Evolutionary conservation across 768 basidiomycete genomes (phyloP).

Genomic region (Naganishia onofrii): DNA sequence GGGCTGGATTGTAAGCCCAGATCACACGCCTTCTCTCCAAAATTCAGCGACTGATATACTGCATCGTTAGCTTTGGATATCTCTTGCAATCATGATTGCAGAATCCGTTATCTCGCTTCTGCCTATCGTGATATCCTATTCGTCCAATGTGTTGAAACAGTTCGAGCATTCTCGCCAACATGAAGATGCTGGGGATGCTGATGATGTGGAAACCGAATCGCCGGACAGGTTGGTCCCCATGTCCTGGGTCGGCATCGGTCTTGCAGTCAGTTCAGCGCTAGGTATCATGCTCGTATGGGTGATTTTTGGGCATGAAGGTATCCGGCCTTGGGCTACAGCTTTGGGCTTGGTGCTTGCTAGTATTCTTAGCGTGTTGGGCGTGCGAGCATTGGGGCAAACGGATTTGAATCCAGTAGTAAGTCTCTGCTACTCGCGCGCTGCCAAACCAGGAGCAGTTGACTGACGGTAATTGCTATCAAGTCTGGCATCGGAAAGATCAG

Average conservation of each 20-base stretch:
- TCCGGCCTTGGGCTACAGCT: slow-evolving; percentile 90
- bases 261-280: slow-evolving; percentile 61
- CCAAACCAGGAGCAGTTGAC: slow-evolving; percentile 28
- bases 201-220: slow-evolving; percentile 67
- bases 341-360: slow-evolving; percentile 79
- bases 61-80: slow-evolving; percentile 70
- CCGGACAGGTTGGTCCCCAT: slow-evolving; percentile 75
- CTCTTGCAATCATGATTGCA: slow-evolving; percentile 91
- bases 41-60: background rate
- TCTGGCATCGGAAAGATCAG: slow-evolving; percentile 89
- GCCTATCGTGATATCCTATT: slow-evolving; percentile 62
- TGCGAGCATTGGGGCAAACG: slow-evolving; percentile 91
- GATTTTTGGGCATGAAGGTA: slow-evolving; percentile 86
- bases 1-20: slow-evolving; percentile 50
- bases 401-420: slow-evolving; percentile 61
- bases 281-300: slow-evolving; percentile 81
- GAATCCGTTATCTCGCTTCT: slow-evolving; percentile 83
- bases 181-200: slow-evolving; percentile 49
- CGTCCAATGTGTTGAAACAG: slow-evolving; percentile 40
- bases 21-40: background rate
- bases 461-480: background rate
- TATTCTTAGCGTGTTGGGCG: slow-evolving; percentile 81
- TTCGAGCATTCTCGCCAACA: slow-evolving; percentile 34
- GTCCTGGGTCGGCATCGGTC: slow-evolving; percentile 71
- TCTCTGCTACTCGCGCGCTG: background rate